Conservation (phyloP, 495 filamentous ascomycete genomes). For the Physcia stellaris region DNA sequence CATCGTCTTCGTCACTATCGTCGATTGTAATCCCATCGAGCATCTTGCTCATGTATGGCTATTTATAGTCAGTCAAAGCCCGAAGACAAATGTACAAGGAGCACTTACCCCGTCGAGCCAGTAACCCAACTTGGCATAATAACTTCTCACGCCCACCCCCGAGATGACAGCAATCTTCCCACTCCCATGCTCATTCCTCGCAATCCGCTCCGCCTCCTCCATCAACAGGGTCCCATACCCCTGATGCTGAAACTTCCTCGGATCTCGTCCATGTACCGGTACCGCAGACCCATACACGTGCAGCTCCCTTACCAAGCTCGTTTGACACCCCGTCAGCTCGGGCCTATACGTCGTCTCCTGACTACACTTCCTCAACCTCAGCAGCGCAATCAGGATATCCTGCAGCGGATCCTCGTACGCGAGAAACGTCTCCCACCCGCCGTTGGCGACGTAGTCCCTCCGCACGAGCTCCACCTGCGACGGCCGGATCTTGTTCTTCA, state of each 20-base stretch:
- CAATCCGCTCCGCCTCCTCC: slow-evolving; percentile 95
- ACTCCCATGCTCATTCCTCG: slow-evolving; percentile 83
- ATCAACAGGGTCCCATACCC: slow-evolving; percentile 92
- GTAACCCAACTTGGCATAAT: slow-evolving; percentile 88
- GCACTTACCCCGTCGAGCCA: slow-evolving; percentile 86
- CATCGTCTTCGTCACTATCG: no score
- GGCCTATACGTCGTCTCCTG: slow-evolving; percentile 78
- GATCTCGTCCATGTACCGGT: slow-evolving; percentile 83
- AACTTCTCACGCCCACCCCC: slow-evolving; percentile 85
- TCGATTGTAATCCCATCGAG: no score
- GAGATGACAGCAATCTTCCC: slow-evolving; percentile 91
- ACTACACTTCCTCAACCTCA: slow-evolving; percentile 83
- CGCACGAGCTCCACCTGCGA: slow-evolving; percentile 95
- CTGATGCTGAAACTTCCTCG: slow-evolving; percentile 95
- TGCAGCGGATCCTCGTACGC: slow-evolving; percentile 98
- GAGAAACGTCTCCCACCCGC: slow-evolving; percentile 95
- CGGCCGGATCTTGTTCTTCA: slow-evolving; percentile 94
- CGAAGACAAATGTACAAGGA: no score
- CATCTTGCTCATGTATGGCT: no score
- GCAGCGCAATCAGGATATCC: slow-evolving; percentile 87
- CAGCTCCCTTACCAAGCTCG: slow-evolving; percentile 83
- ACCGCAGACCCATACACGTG: slow-evolving; percentile 96
- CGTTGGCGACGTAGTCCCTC: slow-evolving; percentile 87
- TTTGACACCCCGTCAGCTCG: slow-evolving; percentile 73
- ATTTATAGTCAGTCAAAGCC: no score